phyloP scores from a whole-genome alignment of 2,329 filamentous ascomycete genomes.

The Paramyrothecium sp. region DNA sequence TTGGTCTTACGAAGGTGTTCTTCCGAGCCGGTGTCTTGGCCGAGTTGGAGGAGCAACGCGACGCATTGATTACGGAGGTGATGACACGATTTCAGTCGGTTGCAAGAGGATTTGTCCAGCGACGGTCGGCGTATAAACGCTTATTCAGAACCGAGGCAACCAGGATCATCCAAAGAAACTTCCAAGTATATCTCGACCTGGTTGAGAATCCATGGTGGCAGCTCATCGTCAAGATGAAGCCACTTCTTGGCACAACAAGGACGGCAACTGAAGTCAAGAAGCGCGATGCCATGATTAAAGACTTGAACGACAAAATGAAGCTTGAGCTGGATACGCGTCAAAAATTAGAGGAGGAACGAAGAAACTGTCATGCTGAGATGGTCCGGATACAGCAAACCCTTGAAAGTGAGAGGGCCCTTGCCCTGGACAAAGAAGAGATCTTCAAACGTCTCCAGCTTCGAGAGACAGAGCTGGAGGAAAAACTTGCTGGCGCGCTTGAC shows the following conservation, averaged over 20 bases:
- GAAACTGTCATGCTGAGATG: slow-evolving; percentile 83
- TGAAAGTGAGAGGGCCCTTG: slow-evolving; percentile 92
- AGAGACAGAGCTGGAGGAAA: slow-evolving; percentile 90
- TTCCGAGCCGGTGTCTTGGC: slow-evolving; percentile 95
- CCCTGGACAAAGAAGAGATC: slow-evolving; percentile 97
- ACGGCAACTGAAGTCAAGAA: slow-evolving; percentile 94
- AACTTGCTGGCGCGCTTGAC: slow-evolving; percentile 85
- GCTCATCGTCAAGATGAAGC: slow-evolving; percentile 91
- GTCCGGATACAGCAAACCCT: slow-evolving; percentile 88
- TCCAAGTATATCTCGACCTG: slow-evolving; percentile 86
- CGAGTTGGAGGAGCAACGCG: slow-evolving; percentile 93
- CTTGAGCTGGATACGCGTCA: slow-evolving; percentile 72
- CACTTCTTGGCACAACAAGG: slow-evolving; percentile 85
- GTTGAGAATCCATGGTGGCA: slow-evolving; percentile 97
- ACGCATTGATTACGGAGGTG: slow-evolving; percentile 89
- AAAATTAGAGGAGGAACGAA: slow-evolving; percentile 84
- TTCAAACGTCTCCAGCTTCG: slow-evolving; percentile 92
- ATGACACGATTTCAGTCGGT: slow-evolving; percentile 92
- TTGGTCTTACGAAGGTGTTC: slow-evolving; percentile 96
- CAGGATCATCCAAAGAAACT: slow-evolving; percentile 90
- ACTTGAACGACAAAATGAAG: slow-evolving; percentile 80
- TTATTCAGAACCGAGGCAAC: slow-evolving; percentile 94
- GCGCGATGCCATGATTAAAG: slow-evolving; percentile 87
- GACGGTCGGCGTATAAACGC: slow-evolving; percentile 86
- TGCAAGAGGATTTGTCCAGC: slow-evolving; percentile 84